Percentiles rank a stretch among this genome's conserved stretches.
Conservation (phyloP, 2,329 filamentous ascomycete genomes). For the Coleophoma crateriformis region DNA sequence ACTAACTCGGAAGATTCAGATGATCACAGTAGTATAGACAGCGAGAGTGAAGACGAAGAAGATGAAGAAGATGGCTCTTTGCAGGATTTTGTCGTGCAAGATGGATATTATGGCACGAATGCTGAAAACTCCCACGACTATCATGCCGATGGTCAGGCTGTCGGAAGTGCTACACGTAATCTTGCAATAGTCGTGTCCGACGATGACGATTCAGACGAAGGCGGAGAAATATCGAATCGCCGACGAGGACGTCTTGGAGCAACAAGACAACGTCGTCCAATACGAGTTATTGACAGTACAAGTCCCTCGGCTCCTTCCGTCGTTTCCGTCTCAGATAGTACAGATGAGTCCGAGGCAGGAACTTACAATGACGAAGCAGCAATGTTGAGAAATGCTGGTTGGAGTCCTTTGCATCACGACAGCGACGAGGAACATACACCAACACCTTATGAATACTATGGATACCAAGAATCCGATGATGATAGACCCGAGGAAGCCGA, state of each 20-base stretch:
- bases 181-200: conserved; percentile 12
- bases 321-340: conserved; percentile 13
- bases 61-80: conserved; percentile 24
- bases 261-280: conserved; percentile 2
- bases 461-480: conserved; percentile 8
- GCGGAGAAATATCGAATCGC: conserved; percentile 20
- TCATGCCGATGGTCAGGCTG: neutral
- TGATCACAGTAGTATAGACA: conserved; percentile 10
- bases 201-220: conserved; percentile 25
- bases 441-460: conserved; percentile 7
- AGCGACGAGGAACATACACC: conserved; percentile 16
- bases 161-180: neutral
- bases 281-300: neutral
- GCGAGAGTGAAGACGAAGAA: conserved; percentile 12
- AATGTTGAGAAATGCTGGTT: conserved; percentile 19
- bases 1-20: conserved; percentile 2
- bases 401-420: conserved; percentile 27
- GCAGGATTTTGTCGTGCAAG: conserved; percentile 21
- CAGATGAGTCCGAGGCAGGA: conserved; percentile 21
- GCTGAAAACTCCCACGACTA: neutral
- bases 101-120: conserved; percentile 14
- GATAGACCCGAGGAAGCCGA: conserved; percentile 15
- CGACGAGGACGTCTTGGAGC: conserved; percentile 10
- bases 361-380: conserved; percentile 19
- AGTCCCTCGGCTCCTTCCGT: conserved; percentile 11